phyloP scores from a whole-genome alignment of 768 basidiomycete species.

The Boletus tomentosulus region DNA sequence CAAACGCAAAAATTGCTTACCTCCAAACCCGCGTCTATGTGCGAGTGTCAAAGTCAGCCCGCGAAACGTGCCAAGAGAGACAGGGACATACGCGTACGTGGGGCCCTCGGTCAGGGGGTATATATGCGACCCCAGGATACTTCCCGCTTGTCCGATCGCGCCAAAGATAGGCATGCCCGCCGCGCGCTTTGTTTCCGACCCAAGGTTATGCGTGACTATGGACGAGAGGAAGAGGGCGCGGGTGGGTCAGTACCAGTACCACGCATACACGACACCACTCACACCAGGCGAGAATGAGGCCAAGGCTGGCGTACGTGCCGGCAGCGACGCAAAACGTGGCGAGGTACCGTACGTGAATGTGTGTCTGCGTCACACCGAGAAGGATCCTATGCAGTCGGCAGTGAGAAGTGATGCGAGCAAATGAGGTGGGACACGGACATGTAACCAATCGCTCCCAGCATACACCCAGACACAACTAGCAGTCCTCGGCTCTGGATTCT shows the following conservation, averaged over 20 bases:
- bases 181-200: conserved; percentile 44
- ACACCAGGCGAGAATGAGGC: conserved; percentile 48
- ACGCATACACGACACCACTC: conserved; percentile 12
- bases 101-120: conserved; percentile 41
- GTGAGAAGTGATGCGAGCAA: not conserved
- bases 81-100: conserved; percentile 30
- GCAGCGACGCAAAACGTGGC: conserved; percentile 43
- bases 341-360: conserved; percentile 38
- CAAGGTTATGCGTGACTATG: conserved; percentile 40
- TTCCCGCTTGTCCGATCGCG: conserved; percentile 41
- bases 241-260: not conserved
- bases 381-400: conserved; percentile 24
- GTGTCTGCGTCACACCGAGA: conserved; percentile 28
- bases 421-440: conserved; percentile 25
- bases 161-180: conserved; percentile 40
- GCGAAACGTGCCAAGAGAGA: not conserved
- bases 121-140: conserved; percentile 39
- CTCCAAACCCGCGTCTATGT: conserved; percentile 2
- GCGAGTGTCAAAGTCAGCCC: not conserved
- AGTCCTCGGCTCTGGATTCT: conserved; percentile 41
- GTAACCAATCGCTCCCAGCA: conserved; percentile 38
- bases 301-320: conserved; percentile 44
- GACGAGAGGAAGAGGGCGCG: not conserved
- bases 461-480: conserved; percentile 28
- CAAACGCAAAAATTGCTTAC: not conserved